phyloP scores from a whole-genome alignment of 345 rosid genomes.

The Rhizophora mangle region DNA sequence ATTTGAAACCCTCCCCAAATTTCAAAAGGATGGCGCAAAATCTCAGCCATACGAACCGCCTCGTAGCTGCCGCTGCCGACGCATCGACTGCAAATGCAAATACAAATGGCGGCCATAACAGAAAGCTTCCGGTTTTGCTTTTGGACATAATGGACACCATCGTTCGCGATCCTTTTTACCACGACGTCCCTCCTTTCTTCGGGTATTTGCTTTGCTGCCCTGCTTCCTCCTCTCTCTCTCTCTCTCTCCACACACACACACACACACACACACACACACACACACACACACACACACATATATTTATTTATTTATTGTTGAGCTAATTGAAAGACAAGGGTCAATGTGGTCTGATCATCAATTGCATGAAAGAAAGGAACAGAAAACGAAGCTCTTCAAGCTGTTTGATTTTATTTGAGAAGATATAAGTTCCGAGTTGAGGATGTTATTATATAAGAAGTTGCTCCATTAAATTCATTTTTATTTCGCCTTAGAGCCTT shows the following conservation, averaged over 20 bases:
- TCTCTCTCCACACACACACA: too few species aligned
- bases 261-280: rapidly evolving
- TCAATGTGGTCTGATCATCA: neutral
- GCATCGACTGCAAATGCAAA: neutral
- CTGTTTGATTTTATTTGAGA: neutral
- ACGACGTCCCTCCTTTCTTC: constrained; percentile 78
- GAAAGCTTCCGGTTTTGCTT: constrained; percentile 84
- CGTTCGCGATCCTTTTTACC: constrained; percentile 92
- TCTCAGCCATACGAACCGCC: neutral
- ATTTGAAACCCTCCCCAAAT: neutral
- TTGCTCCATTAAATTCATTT: neutral
- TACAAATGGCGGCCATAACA: neutral
- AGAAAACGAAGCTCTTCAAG: neutral
- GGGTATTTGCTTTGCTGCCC: constrained; percentile 33
- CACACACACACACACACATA: rapidly evolving
- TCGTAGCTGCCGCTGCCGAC: neutral
- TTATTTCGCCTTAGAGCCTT: neutral
- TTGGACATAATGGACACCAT: constrained; percentile 96
- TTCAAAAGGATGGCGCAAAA: neutral
- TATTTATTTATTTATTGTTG: neutral
- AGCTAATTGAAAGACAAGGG: neutral
- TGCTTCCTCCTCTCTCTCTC: neutral
- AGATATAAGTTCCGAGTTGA: neutral
- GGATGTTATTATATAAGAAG: neutral
- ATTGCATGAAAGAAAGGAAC: too few species aligned